Conservation (phyloP, 2,329 filamentous ascomycete species). For the Ceratocystis cubensis region DNA sequence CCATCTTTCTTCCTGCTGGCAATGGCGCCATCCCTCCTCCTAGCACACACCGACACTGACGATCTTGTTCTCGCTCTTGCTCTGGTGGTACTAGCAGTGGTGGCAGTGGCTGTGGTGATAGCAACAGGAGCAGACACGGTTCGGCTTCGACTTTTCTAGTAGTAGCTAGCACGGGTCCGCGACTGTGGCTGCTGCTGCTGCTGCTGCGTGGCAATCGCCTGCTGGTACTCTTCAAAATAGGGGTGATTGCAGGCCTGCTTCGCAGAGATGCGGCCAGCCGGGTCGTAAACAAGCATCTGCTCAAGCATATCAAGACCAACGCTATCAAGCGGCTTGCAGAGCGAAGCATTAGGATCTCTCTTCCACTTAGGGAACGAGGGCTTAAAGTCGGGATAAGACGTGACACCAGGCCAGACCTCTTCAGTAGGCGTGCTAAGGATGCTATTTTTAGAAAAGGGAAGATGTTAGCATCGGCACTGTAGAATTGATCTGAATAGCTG, state of each 20-base stretch:
- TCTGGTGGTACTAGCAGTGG: slow-evolving; percentile 40
- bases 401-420: slow-evolving; percentile 75
- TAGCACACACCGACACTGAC: slow-evolving; percentile 27
- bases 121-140: slow-evolving; percentile 32
- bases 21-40: slow-evolving; percentile 28
- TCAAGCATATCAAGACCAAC: slow-evolving; percentile 55
- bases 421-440: slow-evolving; percentile 75
- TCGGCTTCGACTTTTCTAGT: slow-evolving; percentile 29
- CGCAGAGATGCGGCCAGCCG: slow-evolving; percentile 72
- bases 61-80: slow-evolving; percentile 21
- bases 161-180: slow-evolving; percentile 8
- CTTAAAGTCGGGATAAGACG: slow-evolving; percentile 92
- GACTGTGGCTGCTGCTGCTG: slow-evolving; percentile 1
- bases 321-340: slow-evolving; percentile 64
- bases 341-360: slow-evolving; percentile 50
- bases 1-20: neutral
- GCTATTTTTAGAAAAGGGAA: neutral
- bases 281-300: slow-evolving; percentile 72
- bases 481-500: no score
- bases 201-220: slow-evolving; percentile 7
- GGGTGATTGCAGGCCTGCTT: slow-evolving; percentile 77
- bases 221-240: slow-evolving; percentile 49
- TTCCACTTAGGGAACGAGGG: slow-evolving; percentile 83
- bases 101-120: slow-evolving; percentile 27
- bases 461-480: neutral